phyloP scores from a whole-genome alignment of 768 basidiomycete species.

The Wakefieldia striispora region DNA sequence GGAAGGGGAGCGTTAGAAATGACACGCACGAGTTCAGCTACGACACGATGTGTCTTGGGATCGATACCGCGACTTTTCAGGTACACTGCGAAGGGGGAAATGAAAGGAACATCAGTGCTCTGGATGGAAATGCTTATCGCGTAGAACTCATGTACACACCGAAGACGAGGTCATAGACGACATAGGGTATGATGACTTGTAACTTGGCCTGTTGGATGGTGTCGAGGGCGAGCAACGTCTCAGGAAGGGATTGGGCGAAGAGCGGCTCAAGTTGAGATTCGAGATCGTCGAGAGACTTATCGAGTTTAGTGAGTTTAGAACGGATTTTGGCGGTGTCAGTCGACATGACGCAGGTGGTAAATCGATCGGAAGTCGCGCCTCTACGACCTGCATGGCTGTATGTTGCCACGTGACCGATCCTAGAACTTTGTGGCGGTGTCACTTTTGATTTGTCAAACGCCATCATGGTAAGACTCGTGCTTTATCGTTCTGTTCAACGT shows the following conservation, averaged over 20 bases:
- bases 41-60: slow-evolving; percentile 73
- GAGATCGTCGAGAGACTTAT: slow-evolving; percentile 63
- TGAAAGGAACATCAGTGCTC: neutral
- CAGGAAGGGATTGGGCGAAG: slow-evolving; percentile 63
- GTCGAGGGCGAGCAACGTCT: slow-evolving; percentile 61
- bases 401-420: slow-evolving; percentile 10
- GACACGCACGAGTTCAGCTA: slow-evolving; percentile 48
- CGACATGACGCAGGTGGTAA: slow-evolving; percentile 29
- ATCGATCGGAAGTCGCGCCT: too few species aligned
- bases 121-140: neutral
- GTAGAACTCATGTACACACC: slow-evolving; percentile 44
- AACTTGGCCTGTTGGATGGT: slow-evolving; percentile 80
- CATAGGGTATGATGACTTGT: slow-evolving; percentile 76
- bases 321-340: slow-evolving; percentile 36
- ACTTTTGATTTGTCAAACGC: slow-evolving; percentile 1
- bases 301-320: slow-evolving; percentile 45
- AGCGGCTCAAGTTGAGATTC: slow-evolving; percentile 66
- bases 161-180: slow-evolving; percentile 83
- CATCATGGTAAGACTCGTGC: slow-evolving; percentile 17
- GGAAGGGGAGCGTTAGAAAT: neutral
- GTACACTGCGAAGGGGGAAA: slow-evolving; percentile 52
- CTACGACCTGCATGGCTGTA: neutral
- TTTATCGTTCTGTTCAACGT: neutral
- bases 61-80: slow-evolving; percentile 78
- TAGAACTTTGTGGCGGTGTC: slow-evolving; percentile 8